Base-by-base conservation (phyloP, 139 green algal genomes). In the Micromonas pusilla region DNA sequence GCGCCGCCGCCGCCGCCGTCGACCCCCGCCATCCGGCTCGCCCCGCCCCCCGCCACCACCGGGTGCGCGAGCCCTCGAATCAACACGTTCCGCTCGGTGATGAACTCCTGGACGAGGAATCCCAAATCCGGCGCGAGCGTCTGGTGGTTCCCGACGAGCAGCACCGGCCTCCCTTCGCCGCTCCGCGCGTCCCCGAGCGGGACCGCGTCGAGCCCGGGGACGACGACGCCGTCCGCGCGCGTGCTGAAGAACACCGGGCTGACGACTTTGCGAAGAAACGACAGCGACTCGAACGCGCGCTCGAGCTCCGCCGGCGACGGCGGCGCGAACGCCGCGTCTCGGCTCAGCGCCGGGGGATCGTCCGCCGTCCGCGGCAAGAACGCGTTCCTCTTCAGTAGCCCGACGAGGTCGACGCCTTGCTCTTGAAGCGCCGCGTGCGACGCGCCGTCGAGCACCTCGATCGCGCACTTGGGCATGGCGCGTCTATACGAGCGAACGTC, bases 131-230 rank as follows among this genome's bases (percentile, higher is more conserved):
- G 71, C 30, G 81, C 81, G 25, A 93, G 88, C 1, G 89, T 88
- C 79, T 97, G 91, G 86, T 98, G 94, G 85, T 98, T 98, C 76
- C 94, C 93, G 33, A 98, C 89, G 45, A 97, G 87, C 19, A 86
- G 65, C 52, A 86, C 33, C 6, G 83, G 83, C 45, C 9, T 16
- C 9, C 45, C 45, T 34, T 77, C 45, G 39, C 3, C 38, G 3
- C 37, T 30, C 0, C 26, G 25, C 25, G 28, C 19, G 9, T 26
- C 19, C 21, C 63, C n/a, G 2, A 54, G 52, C 31, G 77, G 68
- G 13, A 77, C 45, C 20, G 62, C 57, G n/a, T 73, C 68, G 36
- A 81, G 37, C 13, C 78, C 60, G 13, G 23, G 32, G 13, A 63
- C 36, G 16, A 79, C 32, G 54, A 65, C 9, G 13, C 64, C 71